phyloP scores from a whole-genome alignment of 176 grass and related monocot species.

The Paspalum vaginatum region DNA sequence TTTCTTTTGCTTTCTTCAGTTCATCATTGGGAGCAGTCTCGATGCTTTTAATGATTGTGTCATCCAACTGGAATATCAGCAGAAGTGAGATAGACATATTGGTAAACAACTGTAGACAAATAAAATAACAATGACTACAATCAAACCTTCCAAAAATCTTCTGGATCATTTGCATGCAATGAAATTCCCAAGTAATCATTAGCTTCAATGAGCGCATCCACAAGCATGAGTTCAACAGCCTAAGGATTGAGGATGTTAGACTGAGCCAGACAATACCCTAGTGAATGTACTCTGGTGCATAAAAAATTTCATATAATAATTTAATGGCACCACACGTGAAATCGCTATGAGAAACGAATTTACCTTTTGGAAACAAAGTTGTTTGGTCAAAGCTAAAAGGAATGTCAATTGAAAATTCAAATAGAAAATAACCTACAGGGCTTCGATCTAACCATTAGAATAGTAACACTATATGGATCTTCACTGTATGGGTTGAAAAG shows the following conservation, averaged over 20 bases:
- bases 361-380: neutral
- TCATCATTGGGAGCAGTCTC: conserved; percentile 68
- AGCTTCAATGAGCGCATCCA: conserved; percentile 78
- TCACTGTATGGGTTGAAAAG: neutral
- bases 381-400: conserved; percentile 9
- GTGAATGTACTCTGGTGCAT: neutral
- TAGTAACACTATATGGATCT: neutral
- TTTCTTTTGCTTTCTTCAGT: conserved; percentile 75
- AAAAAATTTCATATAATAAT: conserved; percentile 2
- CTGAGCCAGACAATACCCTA: conserved; percentile 13
- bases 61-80: conserved; percentile 72
- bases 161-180: conserved; percentile 72
- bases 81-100: neutral
- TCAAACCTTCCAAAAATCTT: conserved; percentile 90
- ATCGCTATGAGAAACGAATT: neutral
- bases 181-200: conserved; percentile 82
- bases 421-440: neutral
- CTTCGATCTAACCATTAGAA: conserved; percentile 2
- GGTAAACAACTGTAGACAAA: neutral
- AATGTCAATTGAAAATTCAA: neutral
- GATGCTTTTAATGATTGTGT: conserved; percentile 84
- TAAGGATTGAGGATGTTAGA: conserved; percentile 47
- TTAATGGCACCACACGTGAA: neutral
- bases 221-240: conserved; percentile 94
- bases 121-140: conserved; percentile 12